These are phyloP conservation scores for Lachancea meyersii DNA, from an alignment of 805 yeast species.

Conservation along the genomic window DNA sequence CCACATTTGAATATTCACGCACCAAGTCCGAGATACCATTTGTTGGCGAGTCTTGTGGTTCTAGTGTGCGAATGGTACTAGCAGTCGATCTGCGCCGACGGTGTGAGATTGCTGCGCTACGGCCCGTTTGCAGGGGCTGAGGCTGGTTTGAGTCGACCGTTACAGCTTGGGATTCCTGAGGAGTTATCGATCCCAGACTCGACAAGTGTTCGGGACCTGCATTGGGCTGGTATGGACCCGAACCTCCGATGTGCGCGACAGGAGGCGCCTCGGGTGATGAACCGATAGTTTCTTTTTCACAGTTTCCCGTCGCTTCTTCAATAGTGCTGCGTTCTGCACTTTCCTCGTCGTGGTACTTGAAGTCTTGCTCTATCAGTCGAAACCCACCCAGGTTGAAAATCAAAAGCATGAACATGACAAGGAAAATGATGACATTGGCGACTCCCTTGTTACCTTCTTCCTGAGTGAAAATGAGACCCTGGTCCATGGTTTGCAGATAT, in stretches of 20 bases:
- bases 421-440: slow-evolving; percentile 74
- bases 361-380: slow-evolving; percentile 64
- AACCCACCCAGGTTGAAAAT: slow-evolving; percentile 76
- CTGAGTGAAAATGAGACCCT: slow-evolving; percentile 50
- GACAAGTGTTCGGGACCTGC: neutral
- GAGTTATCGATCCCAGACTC: neutral
- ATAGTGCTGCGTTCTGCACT: slow-evolving; percentile 15
- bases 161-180: slow-evolving; percentile 1
- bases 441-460: slow-evolving; percentile 68
- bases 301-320: slow-evolving; percentile 9
- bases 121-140: neutral
- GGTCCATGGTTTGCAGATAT: slow-evolving; percentile 60
- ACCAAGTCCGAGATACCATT: slow-evolving; percentile 44
- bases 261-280: neutral
- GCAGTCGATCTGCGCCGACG: slow-evolving; percentile 3
- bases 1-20: slow-evolving; percentile 38
- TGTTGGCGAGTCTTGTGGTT: slow-evolving; percentile 35
- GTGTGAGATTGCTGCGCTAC: neutral
- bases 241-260: neutral
- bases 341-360: slow-evolving; percentile 33
- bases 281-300: neutral
- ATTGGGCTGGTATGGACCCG: neutral
- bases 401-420: slow-evolving; percentile 56
- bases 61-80: slow-evolving; percentile 17
- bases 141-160: neutral